These are phyloP conservation scores for Backusella australiensis DNA, from an alignment of 192 early-diverging fungal species.

Conservation along the genomic window DNA sequence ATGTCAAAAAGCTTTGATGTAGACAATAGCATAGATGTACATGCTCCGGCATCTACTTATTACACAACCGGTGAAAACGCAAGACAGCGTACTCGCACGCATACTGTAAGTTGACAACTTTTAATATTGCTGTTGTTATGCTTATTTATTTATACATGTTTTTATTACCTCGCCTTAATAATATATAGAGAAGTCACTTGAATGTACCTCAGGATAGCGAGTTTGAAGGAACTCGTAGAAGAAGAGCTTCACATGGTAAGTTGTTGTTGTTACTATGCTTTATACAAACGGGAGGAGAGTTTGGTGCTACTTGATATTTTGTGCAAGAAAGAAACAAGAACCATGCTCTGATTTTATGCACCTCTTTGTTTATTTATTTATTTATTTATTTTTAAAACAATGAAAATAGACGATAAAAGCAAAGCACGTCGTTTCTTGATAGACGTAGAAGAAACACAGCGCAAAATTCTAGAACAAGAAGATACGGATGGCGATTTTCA, in stretches of 20 bases:
- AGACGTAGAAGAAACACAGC: conserved; percentile 81
- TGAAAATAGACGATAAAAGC: conserved; percentile 52
- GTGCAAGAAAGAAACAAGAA: neutral
- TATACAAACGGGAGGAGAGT: neutral
- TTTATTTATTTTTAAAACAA: neutral
- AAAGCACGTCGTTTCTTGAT: conserved; percentile 78
- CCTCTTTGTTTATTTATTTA: too few species aligned
- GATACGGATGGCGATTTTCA: conserved; percentile 95
- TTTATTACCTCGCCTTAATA: neutral
- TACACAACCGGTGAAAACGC: conserved; percentile 38
- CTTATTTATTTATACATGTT: neutral
- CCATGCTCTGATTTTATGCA: too few species aligned
- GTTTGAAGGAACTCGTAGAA: conserved; percentile 16
- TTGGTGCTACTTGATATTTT: neutral
- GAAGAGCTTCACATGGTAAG: conserved; percentile 43
- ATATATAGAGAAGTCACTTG: neutral
- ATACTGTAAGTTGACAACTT: conserved; percentile 11
- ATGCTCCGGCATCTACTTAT: conserved; percentile 34
- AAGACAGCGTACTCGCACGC: conserved; percentile 13
- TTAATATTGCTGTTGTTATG: neutral
- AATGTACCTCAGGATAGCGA: neutral
- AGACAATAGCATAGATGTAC: conserved; percentile 21
- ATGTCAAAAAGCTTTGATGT: conserved; percentile 14
- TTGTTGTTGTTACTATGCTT: neutral
- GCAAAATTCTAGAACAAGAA: conserved; percentile 83